Conservation (phyloP, 2,329 filamentous ascomycete genomes). For the Arachnomyces sp. region DNA sequence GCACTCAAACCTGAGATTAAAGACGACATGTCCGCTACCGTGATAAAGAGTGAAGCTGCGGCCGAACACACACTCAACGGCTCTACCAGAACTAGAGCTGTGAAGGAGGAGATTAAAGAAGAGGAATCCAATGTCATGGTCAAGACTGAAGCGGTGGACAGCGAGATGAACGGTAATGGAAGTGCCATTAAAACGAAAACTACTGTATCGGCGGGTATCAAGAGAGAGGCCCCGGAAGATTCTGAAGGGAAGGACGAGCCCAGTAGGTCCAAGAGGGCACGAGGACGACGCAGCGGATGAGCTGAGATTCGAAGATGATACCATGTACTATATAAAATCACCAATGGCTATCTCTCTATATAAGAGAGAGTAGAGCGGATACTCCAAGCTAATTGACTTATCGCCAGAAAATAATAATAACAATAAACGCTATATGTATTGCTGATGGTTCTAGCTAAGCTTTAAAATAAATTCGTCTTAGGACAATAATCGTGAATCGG, state of each 20-base stretch:
- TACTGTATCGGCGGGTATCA: constrained; percentile 5
- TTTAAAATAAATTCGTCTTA: too few species aligned
- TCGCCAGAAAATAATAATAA: too few species aligned
- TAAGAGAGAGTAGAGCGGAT: too few species aligned
- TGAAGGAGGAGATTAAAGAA: not conserved
- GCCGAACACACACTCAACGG: not conserved
- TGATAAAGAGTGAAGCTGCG: not conserved
- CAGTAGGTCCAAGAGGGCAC: not conserved
- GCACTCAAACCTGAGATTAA: not conserved
- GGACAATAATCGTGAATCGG: too few species aligned
- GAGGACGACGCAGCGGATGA: not conserved
- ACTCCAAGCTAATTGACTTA: too few species aligned
- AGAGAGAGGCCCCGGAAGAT: constrained; percentile 10
- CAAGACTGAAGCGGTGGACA: not conserved
- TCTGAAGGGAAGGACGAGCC: not conserved
- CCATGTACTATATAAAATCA: not conserved
- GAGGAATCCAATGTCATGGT: not conserved
- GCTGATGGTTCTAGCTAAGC: too few species aligned
- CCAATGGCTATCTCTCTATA: not conserved
- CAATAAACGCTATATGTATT: too few species aligned
- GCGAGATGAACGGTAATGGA: constrained; percentile 1
- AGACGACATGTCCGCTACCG: not conserved
- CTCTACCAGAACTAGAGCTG: not conserved
- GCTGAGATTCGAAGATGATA: constrained; percentile 7
- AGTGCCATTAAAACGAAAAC: not conserved